Conservation (phyloP, 441 rosid genomes). For the Gossypium davidsonii region DNA sequence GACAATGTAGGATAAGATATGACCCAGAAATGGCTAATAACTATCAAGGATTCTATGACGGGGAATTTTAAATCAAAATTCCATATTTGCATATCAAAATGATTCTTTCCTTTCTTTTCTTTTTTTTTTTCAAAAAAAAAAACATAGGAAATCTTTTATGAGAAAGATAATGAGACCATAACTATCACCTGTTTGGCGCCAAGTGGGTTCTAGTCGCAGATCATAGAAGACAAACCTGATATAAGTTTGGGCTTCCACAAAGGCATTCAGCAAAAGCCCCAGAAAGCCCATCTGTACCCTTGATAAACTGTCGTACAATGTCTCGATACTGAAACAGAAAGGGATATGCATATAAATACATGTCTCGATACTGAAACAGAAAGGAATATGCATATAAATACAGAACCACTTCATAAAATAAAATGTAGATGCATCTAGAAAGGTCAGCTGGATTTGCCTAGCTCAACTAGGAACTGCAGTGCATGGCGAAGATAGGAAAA, state of each 20-base stretch:
- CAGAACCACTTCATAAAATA: constrained; percentile 1
- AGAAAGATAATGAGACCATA: background rate
- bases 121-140: background rate
- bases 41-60: background rate
- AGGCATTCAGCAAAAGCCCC: constrained; percentile 95
- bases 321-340: constrained; percentile 69
- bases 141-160: background rate
- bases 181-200: background rate
- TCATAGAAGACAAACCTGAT: constrained; percentile 47
- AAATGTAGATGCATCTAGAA: background rate
- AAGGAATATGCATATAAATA: constrained; percentile 18
- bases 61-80: background rate
- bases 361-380: constrained; percentile 70
- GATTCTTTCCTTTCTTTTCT: no score
- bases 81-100: background rate
- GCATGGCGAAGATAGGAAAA: background rate
- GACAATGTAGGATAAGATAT: background rate
- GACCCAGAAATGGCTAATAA: background rate
- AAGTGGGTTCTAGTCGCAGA: background rate
- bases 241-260: constrained; percentile 87
- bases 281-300: constrained; percentile 86
- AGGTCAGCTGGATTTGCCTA: background rate
- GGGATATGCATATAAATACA: constrained; percentile 17
- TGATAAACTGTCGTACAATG: constrained; percentile 77
- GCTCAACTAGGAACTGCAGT: background rate